Evolutionary conservation across 305 asterid genomes (phyloP).

Genomic region (Fraxinus baroniana): DNA sequence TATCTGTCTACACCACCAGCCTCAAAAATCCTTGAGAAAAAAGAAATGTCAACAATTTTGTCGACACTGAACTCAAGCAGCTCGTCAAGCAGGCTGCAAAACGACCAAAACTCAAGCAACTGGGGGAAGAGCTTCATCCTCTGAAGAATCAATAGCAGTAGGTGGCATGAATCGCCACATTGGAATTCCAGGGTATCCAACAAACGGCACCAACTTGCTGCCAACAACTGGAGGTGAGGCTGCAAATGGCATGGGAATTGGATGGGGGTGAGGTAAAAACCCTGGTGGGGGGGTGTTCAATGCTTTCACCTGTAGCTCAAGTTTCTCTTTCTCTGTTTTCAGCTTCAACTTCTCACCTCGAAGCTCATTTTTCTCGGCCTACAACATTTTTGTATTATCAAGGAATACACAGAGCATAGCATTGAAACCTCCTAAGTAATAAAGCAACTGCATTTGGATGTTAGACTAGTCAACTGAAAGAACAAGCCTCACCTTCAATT

Average conservation of each 20-base stretch:
- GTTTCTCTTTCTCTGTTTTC: conserved; percentile 39
- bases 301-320: conserved; percentile 41
- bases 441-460: neutral
- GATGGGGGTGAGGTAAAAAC: conserved; percentile 27
- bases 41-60: neutral
- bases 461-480: neutral
- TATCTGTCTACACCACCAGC: neutral
- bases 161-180: conserved; percentile 47
- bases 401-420: neutral
- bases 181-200: conserved; percentile 40
- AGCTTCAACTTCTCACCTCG: conserved; percentile 53
- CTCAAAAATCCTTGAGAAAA: neutral
- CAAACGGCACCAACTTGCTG: conserved; percentile 39
- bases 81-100: conserved; percentile 4
- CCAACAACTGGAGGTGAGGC: conserved; percentile 31
- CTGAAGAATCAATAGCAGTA: conserved; percentile 40
- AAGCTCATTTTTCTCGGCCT: conserved; percentile 64
- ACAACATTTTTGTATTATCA: neutral
- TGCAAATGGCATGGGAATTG: conserved; percentile 31
- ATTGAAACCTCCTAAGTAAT: neutral
- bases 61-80: neutral
- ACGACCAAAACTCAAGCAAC: conserved; percentile 32
- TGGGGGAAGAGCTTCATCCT: conserved; percentile 42
- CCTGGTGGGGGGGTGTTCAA: conserved; percentile 31
- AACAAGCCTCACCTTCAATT: conserved; percentile 43